These are phyloP conservation scores for Penicillium psychrosexuale DNA, from an alignment of 2,329 filamentous ascomycete genomes.

Conservation along the genomic window DNA sequence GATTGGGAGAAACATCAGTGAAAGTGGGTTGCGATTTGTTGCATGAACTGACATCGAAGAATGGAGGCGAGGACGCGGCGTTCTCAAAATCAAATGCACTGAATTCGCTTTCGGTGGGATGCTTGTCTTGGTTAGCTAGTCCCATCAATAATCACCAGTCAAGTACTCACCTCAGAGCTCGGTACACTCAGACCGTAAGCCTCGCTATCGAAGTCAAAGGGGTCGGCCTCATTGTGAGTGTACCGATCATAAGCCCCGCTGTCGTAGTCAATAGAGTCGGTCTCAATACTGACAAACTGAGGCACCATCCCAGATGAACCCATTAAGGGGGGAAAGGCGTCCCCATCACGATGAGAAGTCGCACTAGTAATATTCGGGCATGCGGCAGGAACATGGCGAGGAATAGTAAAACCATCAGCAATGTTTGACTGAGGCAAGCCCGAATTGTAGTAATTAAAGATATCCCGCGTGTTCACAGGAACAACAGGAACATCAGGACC, in stretches of 20 bases:
- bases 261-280: background rate
- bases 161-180: background rate
- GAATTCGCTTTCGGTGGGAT: background rate
- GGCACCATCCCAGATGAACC: background rate
- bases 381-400: background rate
- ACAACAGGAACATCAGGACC: background rate
- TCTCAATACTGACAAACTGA: background rate
- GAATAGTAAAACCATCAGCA: too few species aligned
- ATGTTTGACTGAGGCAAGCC: too few species aligned
- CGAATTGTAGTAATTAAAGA: conserved; percentile 1
- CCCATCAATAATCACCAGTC: background rate
- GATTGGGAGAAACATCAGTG: background rate
- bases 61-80: background rate
- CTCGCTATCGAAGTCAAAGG: background rate
- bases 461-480: background rate
- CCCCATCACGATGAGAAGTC: background rate
- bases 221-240: too few species aligned
- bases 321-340: background rate
- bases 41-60: background rate
- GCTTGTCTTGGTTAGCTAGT: background rate
- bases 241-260: background rate
- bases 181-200: background rate
- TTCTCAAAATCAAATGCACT: background rate
- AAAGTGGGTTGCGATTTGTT: background rate
- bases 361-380: background rate